Conservation (phyloP, 345 rosid genomes). For the Bruguiera sexangula region DNA sequence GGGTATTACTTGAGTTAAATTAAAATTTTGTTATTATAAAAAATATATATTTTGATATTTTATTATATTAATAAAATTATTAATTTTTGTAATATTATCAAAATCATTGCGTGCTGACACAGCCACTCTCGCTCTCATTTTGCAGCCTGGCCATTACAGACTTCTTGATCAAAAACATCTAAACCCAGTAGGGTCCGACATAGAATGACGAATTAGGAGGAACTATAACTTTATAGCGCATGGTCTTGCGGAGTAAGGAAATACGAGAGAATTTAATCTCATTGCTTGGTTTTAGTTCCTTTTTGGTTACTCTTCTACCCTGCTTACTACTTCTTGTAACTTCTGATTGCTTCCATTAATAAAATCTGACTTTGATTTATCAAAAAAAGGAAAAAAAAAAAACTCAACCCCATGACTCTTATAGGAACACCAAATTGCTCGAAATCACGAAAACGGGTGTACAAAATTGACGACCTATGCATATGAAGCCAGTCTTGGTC, state of each 20-base stretch:
- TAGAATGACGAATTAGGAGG: conserved; percentile 75
- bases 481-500: conserved; percentile 9
- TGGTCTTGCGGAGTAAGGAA: conserved; percentile 58
- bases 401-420: not conserved
- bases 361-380: too few species aligned
- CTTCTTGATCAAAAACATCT: conserved; percentile 81
- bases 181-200: conserved; percentile 68
- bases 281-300: too few species aligned
- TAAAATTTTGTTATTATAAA: too few species aligned
- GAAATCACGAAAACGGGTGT: not conserved
- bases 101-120: too few species aligned
- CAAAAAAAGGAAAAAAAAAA: too few species aligned
- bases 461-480: conserved; percentile 13
- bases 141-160: conserved; percentile 75
- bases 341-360: too few species aligned
- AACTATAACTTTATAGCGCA: conserved; percentile 15
- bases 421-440: not conserved
- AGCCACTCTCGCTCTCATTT: conserved; percentile 31
- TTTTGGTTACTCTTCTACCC: too few species aligned
- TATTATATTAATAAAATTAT: too few species aligned
- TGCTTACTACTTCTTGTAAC: too few species aligned
- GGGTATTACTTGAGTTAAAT: too few species aligned
- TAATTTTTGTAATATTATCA: too few species aligned
- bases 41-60: too few species aligned
- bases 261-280: not conserved